These are phyloP conservation scores for Pulveroboletus sp. DNA, from an alignment of 768 basidiomycete genomes.

Conservation along the genomic window DNA sequence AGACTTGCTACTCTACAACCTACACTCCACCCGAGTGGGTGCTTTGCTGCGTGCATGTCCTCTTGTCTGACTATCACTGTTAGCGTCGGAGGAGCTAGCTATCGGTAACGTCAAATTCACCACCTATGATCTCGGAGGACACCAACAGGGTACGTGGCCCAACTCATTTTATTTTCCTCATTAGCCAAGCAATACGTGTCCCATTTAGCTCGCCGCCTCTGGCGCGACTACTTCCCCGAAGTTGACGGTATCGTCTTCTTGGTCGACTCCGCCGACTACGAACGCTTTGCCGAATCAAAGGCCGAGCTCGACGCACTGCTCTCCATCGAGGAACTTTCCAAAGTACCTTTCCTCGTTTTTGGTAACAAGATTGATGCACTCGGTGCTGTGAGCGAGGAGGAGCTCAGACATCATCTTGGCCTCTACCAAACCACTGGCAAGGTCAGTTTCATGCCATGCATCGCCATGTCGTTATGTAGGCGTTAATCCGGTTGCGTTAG, in stretches of 20 bases:
- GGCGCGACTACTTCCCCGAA: constrained; percentile 99
- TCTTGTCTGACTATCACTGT: constrained; percentile 8
- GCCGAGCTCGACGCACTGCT: constrained; percentile 96
- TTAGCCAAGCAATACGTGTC: neutral
- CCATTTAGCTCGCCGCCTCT: constrained; percentile 85
- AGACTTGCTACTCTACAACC: constrained; percentile 96
- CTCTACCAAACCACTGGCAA: constrained; percentile 99
- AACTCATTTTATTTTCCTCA: neutral
- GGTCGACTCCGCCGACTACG: constrained; percentile 95
- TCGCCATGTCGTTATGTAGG: neutral
- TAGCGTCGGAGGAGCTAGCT: constrained; percentile 97
- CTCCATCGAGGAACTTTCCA: constrained; percentile 90
- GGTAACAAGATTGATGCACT: constrained; percentile 99
- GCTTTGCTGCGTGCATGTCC: neutral
- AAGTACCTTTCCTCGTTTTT: constrained; percentile 96
- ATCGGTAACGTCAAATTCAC: constrained; percentile 99
- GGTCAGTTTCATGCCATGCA: constrained; percentile 42
- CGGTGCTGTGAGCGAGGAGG: constrained; percentile 96
- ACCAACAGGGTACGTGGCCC: constrained; percentile 75
- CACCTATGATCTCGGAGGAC: constrained; percentile 97
- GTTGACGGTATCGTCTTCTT: constrained; percentile 99
- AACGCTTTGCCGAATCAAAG: constrained; percentile 95
- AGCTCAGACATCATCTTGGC: constrained; percentile 91
- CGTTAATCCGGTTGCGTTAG: constrained; percentile 38
- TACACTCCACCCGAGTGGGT: constrained; percentile 93